Base-by-base conservation (phyloP, 768 basidiomycete species). In the Boletus tomentosulus region DNA sequence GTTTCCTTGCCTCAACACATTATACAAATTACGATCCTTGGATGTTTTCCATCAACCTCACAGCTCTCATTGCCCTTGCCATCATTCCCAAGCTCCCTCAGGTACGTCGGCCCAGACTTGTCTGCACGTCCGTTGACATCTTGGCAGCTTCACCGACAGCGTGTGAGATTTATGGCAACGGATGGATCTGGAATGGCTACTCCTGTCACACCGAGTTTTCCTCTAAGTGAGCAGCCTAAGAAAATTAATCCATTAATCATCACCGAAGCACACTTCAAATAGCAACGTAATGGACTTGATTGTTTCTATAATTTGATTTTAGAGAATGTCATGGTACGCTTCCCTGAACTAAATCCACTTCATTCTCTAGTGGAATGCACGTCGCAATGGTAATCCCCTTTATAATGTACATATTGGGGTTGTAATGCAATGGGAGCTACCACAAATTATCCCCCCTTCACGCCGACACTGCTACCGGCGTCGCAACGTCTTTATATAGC, bases 11-110 rank as follows among this genome's bases (percentile, higher is more conserved):
- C 38, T 98, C 97, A 16, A 99, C 97, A 1, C 97, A 99, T 69
- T 99, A 98, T 78, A 98, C 95, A 16, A 86, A 92, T 63, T 99
- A 98, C 72, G 85, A 99, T 61, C 93, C 91, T 9, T 93, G 89
- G 81, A 63, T 96, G 49, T 99, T 99, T 68, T 84, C 89, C 33
- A 74, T 99, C 66, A 98, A 98, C 65, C 78, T 98, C 56, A 76
- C 87, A 3, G 87, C 92, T 3, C 76, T 87, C 24, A 77, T 90
- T 13, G 69, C 80, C 34, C 75, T 95, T 57, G 89, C 89, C 25
- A 82, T 98, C 56, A 86, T 97, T 58, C 95, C 97, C 28, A 98
- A 98, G 73, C 79, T 98, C n/a, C 97, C 97, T 39, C 85, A 89
- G 74, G 94, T 94, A 71, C 60, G 81, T 62, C 24, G 19, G 13